Percentiles rank a stretch among this genome's conserved stretches.
Evolutionary conservation across 805 yeast species (phyloP).

Genomic region (Kodamaea hsintzibuensis): DNA sequence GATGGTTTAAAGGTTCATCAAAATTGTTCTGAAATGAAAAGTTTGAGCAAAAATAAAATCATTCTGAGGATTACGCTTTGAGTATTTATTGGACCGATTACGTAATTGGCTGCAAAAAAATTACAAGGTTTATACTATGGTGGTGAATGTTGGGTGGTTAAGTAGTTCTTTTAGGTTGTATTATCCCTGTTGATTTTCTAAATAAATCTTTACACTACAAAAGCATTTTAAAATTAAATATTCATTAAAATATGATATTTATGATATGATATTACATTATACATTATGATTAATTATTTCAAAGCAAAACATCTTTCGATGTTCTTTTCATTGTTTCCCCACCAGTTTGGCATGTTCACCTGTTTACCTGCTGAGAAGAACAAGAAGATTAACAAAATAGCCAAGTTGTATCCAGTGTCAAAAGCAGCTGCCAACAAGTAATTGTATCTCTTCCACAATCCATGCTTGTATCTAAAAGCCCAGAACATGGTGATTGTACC

Average conservation of each 20-base stretch:
- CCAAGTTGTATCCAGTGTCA: constrained; percentile 26
- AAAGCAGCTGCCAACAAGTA: constrained; percentile 27
- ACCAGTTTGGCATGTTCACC: constrained; percentile 24
- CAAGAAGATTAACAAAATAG: constrained; percentile 20
- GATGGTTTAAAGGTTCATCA: neutral
- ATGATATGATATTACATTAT: no score
- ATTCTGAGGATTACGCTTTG: neutral
- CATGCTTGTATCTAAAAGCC: constrained; percentile 19
- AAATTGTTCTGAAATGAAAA: constrained; percentile 8
- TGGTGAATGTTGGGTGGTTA: no score
- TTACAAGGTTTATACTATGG: no score
- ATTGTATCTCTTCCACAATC: constrained; percentile 24
- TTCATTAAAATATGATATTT: no score
- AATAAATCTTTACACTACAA: no score
- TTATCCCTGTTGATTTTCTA: no score
- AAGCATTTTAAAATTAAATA: no score
- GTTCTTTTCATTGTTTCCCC: constrained; percentile 23
- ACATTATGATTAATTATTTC: neutral
- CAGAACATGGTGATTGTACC: constrained; percentile 24
- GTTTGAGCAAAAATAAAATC: constrained; percentile 2
- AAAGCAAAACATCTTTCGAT: constrained; percentile 26
- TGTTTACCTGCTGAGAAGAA: constrained; percentile 16
- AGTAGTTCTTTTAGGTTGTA: no score
- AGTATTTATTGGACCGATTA: neutral
- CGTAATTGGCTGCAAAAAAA: neutral